phyloP scores from a whole-genome alignment of 2,329 filamentous ascomycete genomes.

The Helicocarpus griseus region DNA sequence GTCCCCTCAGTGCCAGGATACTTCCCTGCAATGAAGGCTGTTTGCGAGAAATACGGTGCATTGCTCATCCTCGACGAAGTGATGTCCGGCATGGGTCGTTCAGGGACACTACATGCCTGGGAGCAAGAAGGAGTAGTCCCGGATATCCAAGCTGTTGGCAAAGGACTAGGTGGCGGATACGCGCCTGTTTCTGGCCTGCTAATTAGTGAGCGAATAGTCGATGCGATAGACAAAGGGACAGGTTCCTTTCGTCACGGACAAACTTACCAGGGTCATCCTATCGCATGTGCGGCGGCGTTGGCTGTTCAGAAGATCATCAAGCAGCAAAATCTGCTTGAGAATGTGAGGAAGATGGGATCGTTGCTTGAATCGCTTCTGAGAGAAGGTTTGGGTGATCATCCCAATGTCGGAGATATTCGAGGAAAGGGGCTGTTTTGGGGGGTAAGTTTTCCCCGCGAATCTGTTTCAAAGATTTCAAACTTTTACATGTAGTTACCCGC shows the following conservation, averaged over 20 bases:
- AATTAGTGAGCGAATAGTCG: conserved; percentile 40
- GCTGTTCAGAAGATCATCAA: conserved; percentile 51
- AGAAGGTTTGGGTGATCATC: conserved; percentile 34
- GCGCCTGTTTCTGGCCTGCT: conserved; percentile 47
- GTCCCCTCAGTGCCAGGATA: conserved; percentile 59
- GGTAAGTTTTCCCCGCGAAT: too few species aligned
- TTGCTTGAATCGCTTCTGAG: conserved; percentile 35
- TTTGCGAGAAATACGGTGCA: conserved; percentile 63
- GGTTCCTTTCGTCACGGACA: conserved; percentile 49
- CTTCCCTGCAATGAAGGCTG: conserved; percentile 53
- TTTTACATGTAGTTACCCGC: too few species aligned
- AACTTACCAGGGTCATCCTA: conserved; percentile 51
- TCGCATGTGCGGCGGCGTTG: conserved; percentile 49
- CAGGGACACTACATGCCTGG: conserved; percentile 51
- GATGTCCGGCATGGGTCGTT: conserved; percentile 56
- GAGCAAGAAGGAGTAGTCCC: conserved; percentile 49
- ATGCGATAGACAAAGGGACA: conserved; percentile 39
- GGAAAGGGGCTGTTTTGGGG: conserved; percentile 52
- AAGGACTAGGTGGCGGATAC: conserved; percentile 50
- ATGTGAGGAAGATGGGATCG: conserved; percentile 46
- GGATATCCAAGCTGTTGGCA: conserved; percentile 52
- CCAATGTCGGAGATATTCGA: conserved; percentile 48
- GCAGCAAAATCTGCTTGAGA: conserved; percentile 48
- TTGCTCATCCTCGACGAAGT: conserved; percentile 73
- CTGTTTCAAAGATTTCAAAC: too few species aligned